phyloP scores from a whole-genome alignment of 2,329 filamentous ascomycete genomes.

The Xylariales sp. region DNA sequence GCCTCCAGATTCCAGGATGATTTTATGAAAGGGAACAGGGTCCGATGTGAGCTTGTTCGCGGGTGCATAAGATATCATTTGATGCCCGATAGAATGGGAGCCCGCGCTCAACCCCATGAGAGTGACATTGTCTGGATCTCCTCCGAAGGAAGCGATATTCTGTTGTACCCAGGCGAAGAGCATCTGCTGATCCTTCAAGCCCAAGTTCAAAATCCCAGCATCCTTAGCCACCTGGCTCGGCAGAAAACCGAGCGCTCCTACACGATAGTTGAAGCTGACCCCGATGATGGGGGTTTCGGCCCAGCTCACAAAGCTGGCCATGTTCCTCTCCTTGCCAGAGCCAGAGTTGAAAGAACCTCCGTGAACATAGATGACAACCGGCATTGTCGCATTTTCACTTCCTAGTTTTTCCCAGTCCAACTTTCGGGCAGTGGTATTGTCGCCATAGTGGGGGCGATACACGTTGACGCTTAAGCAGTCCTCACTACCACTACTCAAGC shows the following conservation, averaged over 20 bases:
- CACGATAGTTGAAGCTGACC: slow-evolving; percentile 59
- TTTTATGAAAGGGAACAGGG: slow-evolving; percentile 44
- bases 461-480: slow-evolving; percentile 51
- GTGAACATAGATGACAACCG: slow-evolving; percentile 58
- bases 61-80: slow-evolving; percentile 49
- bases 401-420: slow-evolving; percentile 19
- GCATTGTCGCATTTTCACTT: slow-evolving; percentile 25
- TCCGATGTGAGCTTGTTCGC: slow-evolving; percentile 24
- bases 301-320: slow-evolving; percentile 58
- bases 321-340: slow-evolving; percentile 49
- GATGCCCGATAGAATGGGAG: slow-evolving; percentile 65
- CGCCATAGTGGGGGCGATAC: slow-evolving; percentile 33
- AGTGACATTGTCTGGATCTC: slow-evolving; percentile 53
- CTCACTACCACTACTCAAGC: slow-evolving; percentile 42
- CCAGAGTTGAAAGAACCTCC: slow-evolving; percentile 60
- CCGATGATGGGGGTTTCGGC: slow-evolving; percentile 47
- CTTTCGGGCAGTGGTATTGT: slow-evolving; percentile 14
- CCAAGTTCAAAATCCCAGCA: slow-evolving; percentile 58
- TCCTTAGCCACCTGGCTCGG: slow-evolving; percentile 48
- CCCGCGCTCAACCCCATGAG: slow-evolving; percentile 59
- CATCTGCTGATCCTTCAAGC: slow-evolving; percentile 57
- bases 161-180: slow-evolving; percentile 56
- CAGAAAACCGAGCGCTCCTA: slow-evolving; percentile 67
- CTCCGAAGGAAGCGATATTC: slow-evolving; percentile 58
- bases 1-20: slow-evolving; percentile 54